Base-by-base conservation (phyloP, 2,329 filamentous ascomycete genomes). In the Teratosphaeriaceae sp. region DNA sequence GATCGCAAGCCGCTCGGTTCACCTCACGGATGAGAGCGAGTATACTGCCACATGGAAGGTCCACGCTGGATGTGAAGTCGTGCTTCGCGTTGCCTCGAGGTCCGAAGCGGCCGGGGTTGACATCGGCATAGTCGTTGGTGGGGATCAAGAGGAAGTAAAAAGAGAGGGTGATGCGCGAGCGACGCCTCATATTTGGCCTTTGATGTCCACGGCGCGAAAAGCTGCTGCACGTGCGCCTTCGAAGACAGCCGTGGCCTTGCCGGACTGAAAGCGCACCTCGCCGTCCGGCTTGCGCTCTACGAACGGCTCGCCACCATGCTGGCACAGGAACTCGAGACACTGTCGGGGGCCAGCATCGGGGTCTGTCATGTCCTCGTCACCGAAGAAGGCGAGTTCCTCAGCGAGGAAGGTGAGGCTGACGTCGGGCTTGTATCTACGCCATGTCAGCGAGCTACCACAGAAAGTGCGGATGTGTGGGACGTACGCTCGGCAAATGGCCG, bases 401-500 rank as follows among this genome's bases (percentile, higher is more conserved):
- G 89, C 94, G 58, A 98, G 78, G 70, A 94, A 96, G 53, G 87
- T 84, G 53, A 97, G 76, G 58, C 83, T 85, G 61, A 97, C 78
- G 64, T 89, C 84, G 54, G 84, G 86, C 71, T 94, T 94, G 72
- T 95, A 97, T 61, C 92, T 98, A 58, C 36, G 38, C 22, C 20
- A 16, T 16, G 62, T 84, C 69, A 84, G 76, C 48, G 18, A 41
- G 35, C 35, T 12, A 38, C 19, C 16, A 29, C 16, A 13, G 13
- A 3, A 20, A 16, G 6, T 13, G 19, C 33, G 31, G 30, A 19
- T 9, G 23, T 15, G 15, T 19, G 21, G 5, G n/a, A 80, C 90
- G 73, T 72, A 98, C 92, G 86, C 82, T 86, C 79, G 94, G 78
- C 88, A 95, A 56, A 98, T 92, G 64, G 84, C 87, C 65, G 88